phyloP scores from a whole-genome alignment of 2,329 filamentous ascomycete species.

The Neonectria faginata region DNA sequence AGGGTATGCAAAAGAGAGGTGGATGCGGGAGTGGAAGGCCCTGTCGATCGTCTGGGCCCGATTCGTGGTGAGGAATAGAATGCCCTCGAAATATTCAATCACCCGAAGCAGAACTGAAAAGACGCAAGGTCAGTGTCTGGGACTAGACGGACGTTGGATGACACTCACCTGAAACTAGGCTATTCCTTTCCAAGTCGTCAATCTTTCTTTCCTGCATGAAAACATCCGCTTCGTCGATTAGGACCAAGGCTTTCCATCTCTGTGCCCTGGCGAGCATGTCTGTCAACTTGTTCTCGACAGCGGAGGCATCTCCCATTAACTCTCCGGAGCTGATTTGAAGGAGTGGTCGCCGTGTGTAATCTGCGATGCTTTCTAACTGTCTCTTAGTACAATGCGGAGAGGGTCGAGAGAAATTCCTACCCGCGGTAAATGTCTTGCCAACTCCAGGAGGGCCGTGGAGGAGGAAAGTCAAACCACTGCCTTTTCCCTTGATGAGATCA shows the following conservation, averaged over 20 bases:
- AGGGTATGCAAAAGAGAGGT: slow-evolving; percentile 15
- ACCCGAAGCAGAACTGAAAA: neutral
- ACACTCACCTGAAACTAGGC: slow-evolving; percentile 9
- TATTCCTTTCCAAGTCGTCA: neutral
- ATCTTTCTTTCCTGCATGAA: slow-evolving; percentile 10
- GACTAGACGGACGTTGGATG: no score
- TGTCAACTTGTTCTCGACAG: neutral
- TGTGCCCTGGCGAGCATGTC: neutral
- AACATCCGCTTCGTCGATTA: slow-evolving; percentile 12
- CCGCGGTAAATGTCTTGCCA: slow-evolving; percentile 16
- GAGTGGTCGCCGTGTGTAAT: slow-evolving; percentile 2
- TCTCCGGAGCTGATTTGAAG: slow-evolving; percentile 5
- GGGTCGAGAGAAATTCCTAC: neutral
- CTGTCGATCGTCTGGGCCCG: slow-evolving; percentile 6
- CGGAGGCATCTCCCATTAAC: neutral
- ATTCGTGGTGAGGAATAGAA: slow-evolving; percentile 10
- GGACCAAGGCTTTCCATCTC: neutral
- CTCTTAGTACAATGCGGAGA: neutral
- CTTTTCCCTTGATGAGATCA: slow-evolving; percentile 6
- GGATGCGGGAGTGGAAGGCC: slow-evolving; percentile 14
- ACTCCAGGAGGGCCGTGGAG: slow-evolving; percentile 10
- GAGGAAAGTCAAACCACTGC: slow-evolving; percentile 8
- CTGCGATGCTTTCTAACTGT: slow-evolving; percentile 12
- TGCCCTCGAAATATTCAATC: slow-evolving; percentile 13
- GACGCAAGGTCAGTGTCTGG: neutral